Evolutionary conservation across 352 stramenopile genomes (phyloP), one percentile per base, ranked within the genome.

Genomic region (Elongisporangium prolatum): DNA sequence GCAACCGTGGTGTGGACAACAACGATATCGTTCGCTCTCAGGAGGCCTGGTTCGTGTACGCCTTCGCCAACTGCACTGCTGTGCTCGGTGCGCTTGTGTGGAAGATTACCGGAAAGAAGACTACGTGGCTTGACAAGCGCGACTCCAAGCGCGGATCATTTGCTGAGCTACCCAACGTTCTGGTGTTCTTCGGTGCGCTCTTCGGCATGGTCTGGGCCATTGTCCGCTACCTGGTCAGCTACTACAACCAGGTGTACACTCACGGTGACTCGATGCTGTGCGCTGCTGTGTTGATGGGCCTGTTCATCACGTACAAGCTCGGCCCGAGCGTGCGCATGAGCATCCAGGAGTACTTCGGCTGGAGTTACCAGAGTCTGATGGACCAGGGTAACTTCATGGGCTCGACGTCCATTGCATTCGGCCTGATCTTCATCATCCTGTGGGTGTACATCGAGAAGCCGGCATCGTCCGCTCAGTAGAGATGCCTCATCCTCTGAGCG

Each of bases 351-450:
- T 94, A 94, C 68, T 94, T 94, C 63, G 84, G 84, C 57, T 94
- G 84, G 84, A 92, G 82, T 63, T 91, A 94, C 79, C 75, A 88
- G 64, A 94, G 84, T 72, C 64, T 94, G 56, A 91, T 86, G 72
- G 84, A 94, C 68, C 80, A 94, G 63, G 84, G 84, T 50, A 94
- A 94, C 77, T 90, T 94, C 52, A 85, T 94, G 69, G 84, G 84
- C 63, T 86, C 76, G 24, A 86, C 84, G 54, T 89, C 79, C 14
- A 86, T 94, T 54, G 82, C 85, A 3, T 73, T 91, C 51, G 84
- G 82, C 21, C 74, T 94, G 63, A 75, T 91, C 58, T 89, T 94
- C 69, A 89, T 94, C 61, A 75, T 84, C 52, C 66, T 92, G 34
- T 94, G 84, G 84, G 82, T 94, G 49, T 85, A 85, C 61, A 75